Base-by-base conservation (phyloP, 106 monocot genomes). In the Dioscorea alata region DNA sequence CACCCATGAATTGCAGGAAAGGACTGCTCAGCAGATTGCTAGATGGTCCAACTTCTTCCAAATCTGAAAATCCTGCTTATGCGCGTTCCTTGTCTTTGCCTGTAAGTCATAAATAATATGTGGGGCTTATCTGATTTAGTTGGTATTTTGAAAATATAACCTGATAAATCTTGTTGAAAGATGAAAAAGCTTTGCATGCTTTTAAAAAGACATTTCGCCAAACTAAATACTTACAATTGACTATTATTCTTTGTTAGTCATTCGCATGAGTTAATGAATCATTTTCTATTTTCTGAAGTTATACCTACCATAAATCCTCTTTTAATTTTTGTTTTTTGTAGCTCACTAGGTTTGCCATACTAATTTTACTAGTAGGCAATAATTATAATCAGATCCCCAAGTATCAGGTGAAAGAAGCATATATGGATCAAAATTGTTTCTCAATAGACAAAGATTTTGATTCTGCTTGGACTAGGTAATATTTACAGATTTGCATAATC, bases 81-180 rank as follows among this genome's bases (percentile, higher is more conserved):
- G 57, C 23, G 52, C 77, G 73, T 2, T 73, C 82, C 14, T 18
- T 73, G 7, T 82, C 77, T 21, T 50, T 82, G 3, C 82, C 82
- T 31, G 82, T 82, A 65, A 35, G 82, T 77, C 59, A 21, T 69
- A 42, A 42, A 42, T 0, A 6, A 42, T 42, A 8, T 10, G 6
- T 5, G 6, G 42, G 42, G 10, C 42, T 42, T 6, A 0, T 73
- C 12, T 22, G 32, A 7, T n/a, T 42, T 59, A 49, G 13, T 32
- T 33, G 18, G 0, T 15, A 8, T 60, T 22, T 49, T 33, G 18
- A 20, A 14, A 33, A 18, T 63, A 54, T 63, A 33, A 33, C 13
- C 8, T 63, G 63, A 13, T 32, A 4, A 32, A 33, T 64, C 59
- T 33, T 7, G 28, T 59, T 24, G 58, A 23, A 67, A 51, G 18